These are phyloP conservation scores for Plasmodium malariae DNA, from an alignment of 169 alveolate genomes.

Conservation along the genomic window DNA sequence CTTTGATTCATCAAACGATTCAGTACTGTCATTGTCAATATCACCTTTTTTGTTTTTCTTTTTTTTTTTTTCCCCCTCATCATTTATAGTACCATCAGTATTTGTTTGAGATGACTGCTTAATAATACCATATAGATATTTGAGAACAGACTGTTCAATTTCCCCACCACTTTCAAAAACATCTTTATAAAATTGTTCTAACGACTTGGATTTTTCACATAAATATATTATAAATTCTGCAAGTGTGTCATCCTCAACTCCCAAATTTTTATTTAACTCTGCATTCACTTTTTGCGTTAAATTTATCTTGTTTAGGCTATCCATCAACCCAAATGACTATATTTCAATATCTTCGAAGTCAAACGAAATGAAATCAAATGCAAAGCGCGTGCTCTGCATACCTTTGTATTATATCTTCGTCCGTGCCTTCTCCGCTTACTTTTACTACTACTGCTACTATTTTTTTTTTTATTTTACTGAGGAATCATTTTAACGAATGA, in stretches of 20 bases:
- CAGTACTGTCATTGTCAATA: not conserved
- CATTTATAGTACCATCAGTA: not conserved
- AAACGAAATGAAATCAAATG: too few species aligned
- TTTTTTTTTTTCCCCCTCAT: not conserved
- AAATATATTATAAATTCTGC: constrained; percentile 47
- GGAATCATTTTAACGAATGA: too few species aligned
- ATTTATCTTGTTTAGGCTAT: constrained; percentile 47
- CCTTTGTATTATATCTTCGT: too few species aligned
- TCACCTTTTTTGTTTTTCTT: not conserved
- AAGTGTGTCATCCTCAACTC: constrained; percentile 58
- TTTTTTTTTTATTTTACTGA: too few species aligned
- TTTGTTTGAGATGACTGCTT: not conserved
- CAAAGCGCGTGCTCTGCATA: too few species aligned
- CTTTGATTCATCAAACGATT: not conserved
- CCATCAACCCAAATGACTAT: constrained; percentile 21
- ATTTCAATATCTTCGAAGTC: too few species aligned
- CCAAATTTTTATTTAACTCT: constrained; percentile 29
- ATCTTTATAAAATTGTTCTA: constrained; percentile 63
- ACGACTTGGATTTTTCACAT: constrained; percentile 39
- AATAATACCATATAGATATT: constrained; percentile 36
- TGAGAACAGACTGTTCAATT: constrained; percentile 49
- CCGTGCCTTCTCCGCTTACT: too few species aligned
- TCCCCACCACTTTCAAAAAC: constrained; percentile 74
- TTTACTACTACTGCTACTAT: too few species aligned
- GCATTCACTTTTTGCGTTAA: constrained; percentile 47